Conservation (phyloP, 116 monocot species). For the Cymodocea nodosa region DNA sequence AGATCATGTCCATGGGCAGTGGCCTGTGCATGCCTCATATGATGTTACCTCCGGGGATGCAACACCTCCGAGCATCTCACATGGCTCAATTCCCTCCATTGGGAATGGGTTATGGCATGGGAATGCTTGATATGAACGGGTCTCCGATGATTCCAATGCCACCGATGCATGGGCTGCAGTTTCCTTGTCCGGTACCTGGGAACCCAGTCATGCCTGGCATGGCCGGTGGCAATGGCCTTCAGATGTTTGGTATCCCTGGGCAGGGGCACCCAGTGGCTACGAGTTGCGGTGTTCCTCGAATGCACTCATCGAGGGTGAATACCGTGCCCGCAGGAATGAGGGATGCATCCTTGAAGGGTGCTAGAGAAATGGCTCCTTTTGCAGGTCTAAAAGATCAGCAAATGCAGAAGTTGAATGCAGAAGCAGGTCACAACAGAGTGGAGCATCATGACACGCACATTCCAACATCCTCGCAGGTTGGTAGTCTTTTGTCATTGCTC, state of each 20-base stretch:
- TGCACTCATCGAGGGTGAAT: constrained; percentile 3
- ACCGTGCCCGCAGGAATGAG: constrained; percentile 9
- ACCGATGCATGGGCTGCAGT: constrained; percentile 24
- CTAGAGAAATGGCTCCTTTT: constrained; percentile 9
- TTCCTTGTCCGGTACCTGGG: constrained; percentile 22
- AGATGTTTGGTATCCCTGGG: constrained; percentile 38
- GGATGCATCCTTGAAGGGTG: background rate
- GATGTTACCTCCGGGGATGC: constrained; percentile 71
- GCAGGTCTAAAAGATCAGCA: constrained; percentile 12
- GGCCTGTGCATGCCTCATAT: constrained; percentile 66
- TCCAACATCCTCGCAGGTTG: constrained; percentile 3
- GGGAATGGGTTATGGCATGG: constrained; percentile 59
- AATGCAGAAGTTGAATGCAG: constrained; percentile 3
- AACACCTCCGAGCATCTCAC: constrained; percentile 30
- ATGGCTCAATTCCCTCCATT: constrained; percentile 45
- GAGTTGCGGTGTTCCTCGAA: constrained; percentile 13
- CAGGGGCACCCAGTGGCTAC: constrained; percentile 26
- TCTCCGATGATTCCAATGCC: constrained; percentile 35
- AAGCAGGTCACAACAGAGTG: background rate
- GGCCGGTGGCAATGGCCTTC: constrained; percentile 16
- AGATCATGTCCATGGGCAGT: constrained; percentile 91
- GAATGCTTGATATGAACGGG: constrained; percentile 50
- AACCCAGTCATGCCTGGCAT: constrained; percentile 18
- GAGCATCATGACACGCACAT: background rate
- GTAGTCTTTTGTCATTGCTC: background rate